Evolutionary conservation across 345 rosid species (phyloP), one percentile per base, ranked within the genome.

Genomic region (Angophora floribunda): DNA sequence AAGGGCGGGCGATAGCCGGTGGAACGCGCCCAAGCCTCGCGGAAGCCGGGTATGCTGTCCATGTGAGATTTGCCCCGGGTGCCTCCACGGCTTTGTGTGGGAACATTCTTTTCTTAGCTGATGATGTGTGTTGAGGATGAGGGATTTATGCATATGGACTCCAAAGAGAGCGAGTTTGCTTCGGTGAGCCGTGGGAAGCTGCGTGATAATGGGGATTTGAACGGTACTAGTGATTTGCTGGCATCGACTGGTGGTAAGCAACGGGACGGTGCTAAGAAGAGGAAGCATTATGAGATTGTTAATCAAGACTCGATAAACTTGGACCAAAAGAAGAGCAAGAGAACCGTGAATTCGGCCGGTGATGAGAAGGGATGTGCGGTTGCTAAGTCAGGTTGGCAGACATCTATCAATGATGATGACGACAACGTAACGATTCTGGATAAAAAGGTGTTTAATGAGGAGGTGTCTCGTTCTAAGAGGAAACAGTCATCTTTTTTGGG

Each of bases 401-500:
- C 85, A 4, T 30, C 87, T 30, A 41, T 79, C 16, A 63, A 51
- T 57, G 88, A 85, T 24, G 86, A 80, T 15, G 78, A 16, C 85
- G 88, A 85, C 51, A 70, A 70, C 44, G 44, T 87, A 79, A 55
- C 53, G 85, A 67, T 13, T 53, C 32, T 85, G 50, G 91, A 36
- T 75, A 36, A 19, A 75, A 75, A 89, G 61, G 85, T 49, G 78
- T 22, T 21, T 55, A 84, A 78, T 55, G 90, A 87, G 82, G 87
- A 87, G 7, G 21, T 26, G 59, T 88, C 88, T 16, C 30, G 88
- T 52, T 87, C 61, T 79, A 95, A 95, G 91, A 94, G 97, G 90
- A 95, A 94, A 85, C 92, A 92, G 52, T 94, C 92, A 52, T 91
- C 95, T 86, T 70, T 87, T n/a, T 88, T 65, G 78, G 91, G 86